Evolutionary conservation across 2,329 filamentous ascomycete genomes (phyloP).

Genomic region (Fusarium sp.): DNA sequence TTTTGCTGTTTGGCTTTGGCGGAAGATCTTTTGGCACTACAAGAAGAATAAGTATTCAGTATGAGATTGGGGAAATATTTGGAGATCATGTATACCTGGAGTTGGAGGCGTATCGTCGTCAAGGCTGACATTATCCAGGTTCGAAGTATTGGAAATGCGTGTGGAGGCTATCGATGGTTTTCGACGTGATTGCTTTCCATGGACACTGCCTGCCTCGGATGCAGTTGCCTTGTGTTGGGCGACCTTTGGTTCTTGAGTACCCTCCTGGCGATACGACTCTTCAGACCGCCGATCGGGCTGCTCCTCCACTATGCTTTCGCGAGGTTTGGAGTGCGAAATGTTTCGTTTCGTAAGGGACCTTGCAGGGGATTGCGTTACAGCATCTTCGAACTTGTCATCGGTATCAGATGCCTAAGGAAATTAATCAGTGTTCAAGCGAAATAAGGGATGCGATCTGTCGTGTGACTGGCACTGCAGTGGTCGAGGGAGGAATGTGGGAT

Average conservation of each 20-base stretch:
- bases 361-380: constrained; percentile 71
- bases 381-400: constrained; percentile 79
- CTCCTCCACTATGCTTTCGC: constrained; percentile 23
- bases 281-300: constrained; percentile 21
- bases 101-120: constrained; percentile 59
- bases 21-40: constrained; percentile 49
- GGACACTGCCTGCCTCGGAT: constrained; percentile 26
- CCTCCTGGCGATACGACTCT: constrained; percentile 17
- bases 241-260: constrained; percentile 14
- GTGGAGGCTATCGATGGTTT: constrained; percentile 55
- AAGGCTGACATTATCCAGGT: constrained; percentile 73
- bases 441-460: constrained; percentile 27
- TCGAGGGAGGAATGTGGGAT: constrained; percentile 22
- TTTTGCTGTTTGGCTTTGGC: constrained; percentile 60
- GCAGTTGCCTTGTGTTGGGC: constrained; percentile 29
- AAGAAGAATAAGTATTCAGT: constrained; percentile 30
- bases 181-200: constrained; percentile 40
- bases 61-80: not conserved
- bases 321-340: constrained; percentile 50
- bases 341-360: constrained; percentile 70
- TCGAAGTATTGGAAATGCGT: constrained; percentile 59
- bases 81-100: constrained; percentile 44
- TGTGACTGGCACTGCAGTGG: constrained; percentile 27
- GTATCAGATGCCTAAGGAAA: constrained; percentile 45
- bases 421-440: constrained; percentile 27